These are phyloP conservation scores for Linderniella brevidens DNA, from an alignment of 257 asterid species.

Conservation along the genomic window DNA sequence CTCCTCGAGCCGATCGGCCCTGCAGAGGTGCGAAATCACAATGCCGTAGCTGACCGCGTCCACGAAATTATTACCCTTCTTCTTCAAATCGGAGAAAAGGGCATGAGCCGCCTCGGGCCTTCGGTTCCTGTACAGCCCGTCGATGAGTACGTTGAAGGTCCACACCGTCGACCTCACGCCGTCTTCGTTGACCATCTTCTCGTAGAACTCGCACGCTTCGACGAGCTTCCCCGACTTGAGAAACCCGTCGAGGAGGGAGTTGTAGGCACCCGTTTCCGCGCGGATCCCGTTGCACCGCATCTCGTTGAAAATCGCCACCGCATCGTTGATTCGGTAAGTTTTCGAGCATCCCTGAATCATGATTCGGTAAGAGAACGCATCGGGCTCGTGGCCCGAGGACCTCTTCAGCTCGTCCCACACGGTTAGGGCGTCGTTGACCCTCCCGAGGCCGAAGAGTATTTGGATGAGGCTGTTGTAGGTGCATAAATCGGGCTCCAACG, in stretches of 20 bases:
- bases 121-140: slow-evolving; percentile 71
- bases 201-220: slow-evolving; percentile 76
- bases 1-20: slow-evolving; percentile 47
- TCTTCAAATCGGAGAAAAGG: slow-evolving; percentile 72
- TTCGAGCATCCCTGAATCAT: slow-evolving; percentile 77
- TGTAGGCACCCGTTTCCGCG: slow-evolving; percentile 51
- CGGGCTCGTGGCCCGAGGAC: slow-evolving; percentile 80
- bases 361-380: slow-evolving; percentile 60
- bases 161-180: slow-evolving; percentile 70
- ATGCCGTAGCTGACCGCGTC: slow-evolving; percentile 73
- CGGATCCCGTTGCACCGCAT: slow-evolving; percentile 59
- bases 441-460: slow-evolving; percentile 73
- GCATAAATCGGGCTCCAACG: slow-evolving; percentile 59
- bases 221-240: slow-evolving; percentile 59
- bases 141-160: slow-evolving; percentile 81
- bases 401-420: slow-evolving; percentile 86
- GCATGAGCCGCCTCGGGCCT: slow-evolving; percentile 73
- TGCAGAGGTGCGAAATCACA: slow-evolving; percentile 51
- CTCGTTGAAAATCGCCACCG: slow-evolving; percentile 51
- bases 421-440: slow-evolving; percentile 57
- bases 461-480: slow-evolving; percentile 82
- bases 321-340: slow-evolving; percentile 50
- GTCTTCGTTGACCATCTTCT: slow-evolving; percentile 77
- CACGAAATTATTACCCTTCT: slow-evolving; percentile 53
- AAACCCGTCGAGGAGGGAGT: slow-evolving; percentile 76